phyloP scores from a whole-genome alignment of 2,329 filamentous ascomycete species.

The Colletotrichum musicola region DNA sequence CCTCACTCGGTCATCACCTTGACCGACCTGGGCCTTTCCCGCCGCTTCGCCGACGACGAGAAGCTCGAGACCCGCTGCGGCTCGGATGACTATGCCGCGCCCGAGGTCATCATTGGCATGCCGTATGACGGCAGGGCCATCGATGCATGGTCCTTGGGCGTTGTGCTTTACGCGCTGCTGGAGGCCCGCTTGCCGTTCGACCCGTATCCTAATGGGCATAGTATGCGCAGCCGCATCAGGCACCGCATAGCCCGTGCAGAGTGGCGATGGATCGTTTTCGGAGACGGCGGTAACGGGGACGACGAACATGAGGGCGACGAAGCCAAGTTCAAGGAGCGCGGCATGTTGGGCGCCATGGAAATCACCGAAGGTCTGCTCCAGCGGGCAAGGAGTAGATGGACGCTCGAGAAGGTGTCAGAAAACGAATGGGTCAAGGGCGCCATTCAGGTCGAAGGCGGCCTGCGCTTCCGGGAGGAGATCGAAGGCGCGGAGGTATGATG shows the following conservation, averaged over 20 bases:
- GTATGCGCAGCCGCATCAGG: constrained; percentile 84
- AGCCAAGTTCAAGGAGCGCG: constrained; percentile 71
- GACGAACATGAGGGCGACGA: constrained; percentile 84
- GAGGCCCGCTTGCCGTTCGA: constrained; percentile 96
- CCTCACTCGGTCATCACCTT: constrained; percentile 88
- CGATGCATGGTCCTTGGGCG: constrained; percentile 95
- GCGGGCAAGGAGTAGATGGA: constrained; percentile 83
- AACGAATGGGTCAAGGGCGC: constrained; percentile 82
- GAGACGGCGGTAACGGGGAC: constrained; percentile 82
- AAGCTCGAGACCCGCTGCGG: constrained; percentile 94
- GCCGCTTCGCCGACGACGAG: constrained; percentile 86
- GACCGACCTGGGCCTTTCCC: constrained; percentile 90
- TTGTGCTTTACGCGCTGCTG: constrained; percentile 91
- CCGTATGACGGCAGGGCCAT: constrained; percentile 92
- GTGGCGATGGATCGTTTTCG: constrained; percentile 93
- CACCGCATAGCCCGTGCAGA: constrained; percentile 97
- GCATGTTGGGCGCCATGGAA: constrained; percentile 79
- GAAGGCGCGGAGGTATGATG: constrained; percentile 65
- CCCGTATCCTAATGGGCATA: constrained; percentile 80
- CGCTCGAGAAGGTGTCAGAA: constrained; percentile 78
- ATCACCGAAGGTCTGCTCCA: constrained; percentile 89
- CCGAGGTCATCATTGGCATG: constrained; percentile 95
- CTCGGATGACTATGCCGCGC: constrained; percentile 96
- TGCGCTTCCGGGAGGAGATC: constrained; percentile 71
- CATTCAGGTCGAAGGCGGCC: constrained; percentile 74